Evolutionary conservation across 768 basidiomycete species (phyloP), one percentile per base, ranked within the genome.

Genomic region (Rhizopogon sp.): DNA sequence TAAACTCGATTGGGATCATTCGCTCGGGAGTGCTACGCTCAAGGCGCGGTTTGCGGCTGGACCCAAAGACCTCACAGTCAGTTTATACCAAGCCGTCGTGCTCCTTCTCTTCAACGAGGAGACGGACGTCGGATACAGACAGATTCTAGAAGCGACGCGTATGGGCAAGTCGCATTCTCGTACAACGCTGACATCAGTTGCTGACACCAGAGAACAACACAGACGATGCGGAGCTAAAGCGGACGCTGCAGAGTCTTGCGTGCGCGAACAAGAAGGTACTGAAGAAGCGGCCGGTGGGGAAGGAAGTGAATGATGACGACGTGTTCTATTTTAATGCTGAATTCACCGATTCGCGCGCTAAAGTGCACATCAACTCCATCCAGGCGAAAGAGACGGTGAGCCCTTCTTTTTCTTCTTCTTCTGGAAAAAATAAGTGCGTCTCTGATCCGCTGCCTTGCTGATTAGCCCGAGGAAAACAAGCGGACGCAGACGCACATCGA

Each of bases 361-460:
- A 87, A 62, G 81, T 99, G 40, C 91, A 91, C 70, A 95, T 99
- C 73, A 97, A 94, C 64, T 90, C 93, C 22, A 96, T 99, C 50
- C 97, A 98, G 69, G 88, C 87, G 16, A 94, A 94, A 66, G 88
- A 95, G 61, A 85, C 93, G 57, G 93, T 95, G 64, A 58, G 88
- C 73, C 10, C 20, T 20, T 20, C 20, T 20, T 20, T 20, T 20
- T 20, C 20, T 20, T 40, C n/a, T 31, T 43, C 31, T 39, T 31
- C 28, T 29, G 20, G 13, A 20, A 10, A 20, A n/a, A 39, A 8
- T 3, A 25, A 0, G 25, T 4, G 10, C n/a, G 17, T 37, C 42
- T 7, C 13, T 37, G 52, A 43, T 31, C 28, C 50, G 41, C 25
- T 25, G 42, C 22, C n/a, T 42, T 42, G 14, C 28, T 7, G 2